These are phyloP conservation scores for Fusarium heterosporum DNA, from an alignment of 2,329 filamentous ascomycete genomes.

Conservation along the genomic window DNA sequence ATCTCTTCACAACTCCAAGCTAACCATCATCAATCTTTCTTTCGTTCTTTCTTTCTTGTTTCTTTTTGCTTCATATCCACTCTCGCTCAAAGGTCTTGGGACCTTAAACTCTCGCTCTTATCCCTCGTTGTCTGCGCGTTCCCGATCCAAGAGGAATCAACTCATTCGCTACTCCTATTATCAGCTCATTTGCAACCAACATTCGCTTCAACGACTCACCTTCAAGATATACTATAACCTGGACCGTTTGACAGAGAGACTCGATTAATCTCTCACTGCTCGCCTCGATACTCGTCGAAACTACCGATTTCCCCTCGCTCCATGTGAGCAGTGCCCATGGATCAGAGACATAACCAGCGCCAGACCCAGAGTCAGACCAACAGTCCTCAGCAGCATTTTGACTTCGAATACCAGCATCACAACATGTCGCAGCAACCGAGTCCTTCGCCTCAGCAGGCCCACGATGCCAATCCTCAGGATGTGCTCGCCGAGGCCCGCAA, in stretches of 20 bases:
- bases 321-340: conserved; percentile 49
- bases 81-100: conserved; percentile 37
- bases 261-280: conserved; percentile 9
- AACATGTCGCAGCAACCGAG: conserved; percentile 44
- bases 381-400: conserved; percentile 44
- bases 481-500: conserved; percentile 59
- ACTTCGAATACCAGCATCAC: conserved; percentile 39
- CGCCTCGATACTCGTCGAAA: conserved; percentile 26
- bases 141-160: conserved; percentile 16
- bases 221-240: neutral
- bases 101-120: conserved; percentile 39
- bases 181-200: conserved; percentile 35
- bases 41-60: conserved; percentile 26
- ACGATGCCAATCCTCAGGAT: conserved; percentile 56
- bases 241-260: neutral
- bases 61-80: conserved; percentile 33
- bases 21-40: conserved; percentile 25
- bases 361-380: conserved; percentile 40
- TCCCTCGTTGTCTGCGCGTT: conserved; percentile 37
- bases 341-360: conserved; percentile 44
- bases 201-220: conserved; percentile 35
- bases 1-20: conserved; percentile 37
- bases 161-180: conserved; percentile 25
- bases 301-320: conserved; percentile 46
- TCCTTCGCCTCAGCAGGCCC: conserved; percentile 45